A percentile compares a stretch with the other conserved stretches of the same genome.
Conservation (phyloP, 1,284 basidiomycete species). For the Fomitiporia mediterranea region DNA sequence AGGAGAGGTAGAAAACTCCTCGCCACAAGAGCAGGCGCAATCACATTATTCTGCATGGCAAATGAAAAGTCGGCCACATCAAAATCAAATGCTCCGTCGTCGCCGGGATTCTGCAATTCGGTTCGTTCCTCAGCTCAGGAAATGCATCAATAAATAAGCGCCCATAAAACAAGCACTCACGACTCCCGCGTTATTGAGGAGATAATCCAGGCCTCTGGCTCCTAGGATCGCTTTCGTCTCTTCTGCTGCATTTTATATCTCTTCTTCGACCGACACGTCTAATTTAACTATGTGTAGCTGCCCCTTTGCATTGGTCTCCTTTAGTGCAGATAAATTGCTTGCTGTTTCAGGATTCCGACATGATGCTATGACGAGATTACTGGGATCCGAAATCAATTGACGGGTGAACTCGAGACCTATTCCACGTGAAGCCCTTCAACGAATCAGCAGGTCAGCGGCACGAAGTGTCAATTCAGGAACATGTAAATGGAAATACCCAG, state of each 20-base stretch:
- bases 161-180: conserved; percentile 23
- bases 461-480: neutral
- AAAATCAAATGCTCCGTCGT: conserved; percentile 28
- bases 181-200: conserved; percentile 39
- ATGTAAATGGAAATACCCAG: conserved; percentile 8
- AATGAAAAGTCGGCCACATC: conserved; percentile 22
- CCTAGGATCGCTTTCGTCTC: conserved; percentile 28
- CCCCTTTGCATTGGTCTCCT: conserved; percentile 23
- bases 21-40: conserved; percentile 32
- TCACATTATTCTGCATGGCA: conserved; percentile 31
- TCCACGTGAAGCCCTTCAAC: conserved; percentile 39
- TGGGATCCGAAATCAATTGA: conserved; percentile 31
- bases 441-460: neutral
- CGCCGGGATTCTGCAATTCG: conserved; percentile 23
- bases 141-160: neutral
- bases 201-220: conserved; percentile 32
- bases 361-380: conserved; percentile 36
- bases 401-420: conserved; percentile 37
- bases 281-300: conserved; percentile 33
- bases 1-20: conserved; percentile 31
- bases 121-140: neutral
- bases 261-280: conserved; percentile 30
- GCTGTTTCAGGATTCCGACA: conserved; percentile 35
- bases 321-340: conserved; percentile 27
- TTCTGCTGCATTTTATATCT: conserved; percentile 28